Base-by-base conservation (phyloP, 2,329 filamentous ascomycete species). In the Blastomyces percursus region DNA sequence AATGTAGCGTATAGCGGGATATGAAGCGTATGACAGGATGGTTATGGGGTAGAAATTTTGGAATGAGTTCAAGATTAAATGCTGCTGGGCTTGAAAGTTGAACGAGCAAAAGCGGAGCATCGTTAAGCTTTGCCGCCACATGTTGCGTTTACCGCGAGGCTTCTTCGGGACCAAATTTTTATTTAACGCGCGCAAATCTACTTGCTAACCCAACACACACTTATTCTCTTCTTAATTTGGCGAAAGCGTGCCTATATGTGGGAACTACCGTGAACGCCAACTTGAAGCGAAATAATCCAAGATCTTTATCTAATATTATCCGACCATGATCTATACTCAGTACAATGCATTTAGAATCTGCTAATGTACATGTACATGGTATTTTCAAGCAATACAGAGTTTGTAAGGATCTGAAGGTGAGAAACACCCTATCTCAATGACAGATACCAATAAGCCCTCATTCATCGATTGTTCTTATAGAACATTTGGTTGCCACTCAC, bases 81-180 rank as follows among this genome's bases (percentile, higher is more conserved):
- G 38, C 42, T 59, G 56, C 30, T 59, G 21, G 40, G 48, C 40
- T 59, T 57, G 51, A 32, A 44, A 44, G 42, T 44, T 44, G 42
- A 44, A 44, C 35, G 35, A 44, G 42, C 35, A n/a, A 52, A 40
- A 54, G 48, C 59, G 48, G 50, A 61, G 50, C 60, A 61, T 30
- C 60, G 52, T 60, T 51, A 55, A 61, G 60, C 60, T 61, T 56
- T 55, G 60, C 60, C 60, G 60, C 60, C 50, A 55, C 60, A 35
- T 6, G 4, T n/a, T 32, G 19, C 6, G 11, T 9, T 54, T 40
- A 30, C 50, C 48, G 60, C 51, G 38, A 61, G 46, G 40, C 50
- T 32, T n/a, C 16, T 38, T 61, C 52, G 30, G 46, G 59, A 40
- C n/a, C 24, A 9, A 19, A 19, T 40, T 35, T 46, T 32, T n/a